These are phyloP conservation scores for Byssothecium circinans DNA, from an alignment of 2,329 filamentous ascomycete genomes.

Conservation along the genomic window DNA sequence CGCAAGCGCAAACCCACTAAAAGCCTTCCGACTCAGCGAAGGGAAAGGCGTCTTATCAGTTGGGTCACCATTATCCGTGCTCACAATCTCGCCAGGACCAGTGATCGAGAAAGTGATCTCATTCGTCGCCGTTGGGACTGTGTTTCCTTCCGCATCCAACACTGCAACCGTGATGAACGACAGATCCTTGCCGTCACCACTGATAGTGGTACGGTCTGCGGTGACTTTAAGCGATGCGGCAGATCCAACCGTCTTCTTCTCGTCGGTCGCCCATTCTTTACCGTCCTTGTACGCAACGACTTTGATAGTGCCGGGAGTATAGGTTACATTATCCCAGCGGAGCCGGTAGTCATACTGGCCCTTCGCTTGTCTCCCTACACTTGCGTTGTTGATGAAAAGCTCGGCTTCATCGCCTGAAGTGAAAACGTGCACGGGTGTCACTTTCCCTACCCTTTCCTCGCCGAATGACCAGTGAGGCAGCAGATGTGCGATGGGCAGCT, in stretches of 20 bases:
- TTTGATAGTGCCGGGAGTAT: conserved; percentile 51
- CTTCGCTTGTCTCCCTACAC: conserved; percentile 47
- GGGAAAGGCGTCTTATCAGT: conserved; percentile 26
- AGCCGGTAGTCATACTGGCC: conserved; percentile 50
- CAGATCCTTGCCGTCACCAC: conserved; percentile 50
- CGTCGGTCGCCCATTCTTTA: conserved; percentile 50
- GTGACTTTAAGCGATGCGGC: conserved; percentile 45
- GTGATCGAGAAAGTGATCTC: conserved; percentile 25
- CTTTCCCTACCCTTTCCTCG: conserved; percentile 47
- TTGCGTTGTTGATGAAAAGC: conserved; percentile 56
- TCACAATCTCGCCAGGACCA: conserved; percentile 8
- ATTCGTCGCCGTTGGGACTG: conserved; percentile 50
- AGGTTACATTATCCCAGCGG: conserved; percentile 56
- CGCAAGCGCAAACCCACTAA: conserved; percentile 27
- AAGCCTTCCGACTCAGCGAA: conserved; percentile 24
- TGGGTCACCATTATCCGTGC: conserved; percentile 55
- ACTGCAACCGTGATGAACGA: conserved; percentile 52
- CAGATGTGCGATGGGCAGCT: conserved; percentile 54
- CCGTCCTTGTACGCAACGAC: conserved; percentile 56
- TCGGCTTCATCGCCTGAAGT: conserved; percentile 57
- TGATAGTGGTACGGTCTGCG: conserved; percentile 47
- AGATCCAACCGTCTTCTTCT: conserved; percentile 46
- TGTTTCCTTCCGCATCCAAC: conserved; percentile 47
- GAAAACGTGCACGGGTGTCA: conserved; percentile 60
- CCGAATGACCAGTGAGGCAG: conserved; percentile 61